phyloP scores from a whole-genome alignment of 805 yeast genomes.

The Metschnikowia sp. region DNA sequence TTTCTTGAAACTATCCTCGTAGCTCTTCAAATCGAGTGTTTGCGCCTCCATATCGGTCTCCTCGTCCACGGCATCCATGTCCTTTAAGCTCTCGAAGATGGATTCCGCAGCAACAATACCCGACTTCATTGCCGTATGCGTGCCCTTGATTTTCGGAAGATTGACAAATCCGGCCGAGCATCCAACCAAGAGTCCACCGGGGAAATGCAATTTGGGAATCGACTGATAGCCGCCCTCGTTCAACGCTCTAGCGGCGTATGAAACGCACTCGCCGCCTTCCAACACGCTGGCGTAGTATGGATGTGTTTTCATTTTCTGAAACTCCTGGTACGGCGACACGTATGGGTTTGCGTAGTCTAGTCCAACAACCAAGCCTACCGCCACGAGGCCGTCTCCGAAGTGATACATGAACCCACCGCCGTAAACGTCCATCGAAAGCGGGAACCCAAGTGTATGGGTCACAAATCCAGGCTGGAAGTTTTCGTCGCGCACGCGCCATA shows the following conservation, averaged over 20 bases:
- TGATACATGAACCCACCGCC: slow-evolving; percentile 99
- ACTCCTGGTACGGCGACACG: slow-evolving; percentile 92
- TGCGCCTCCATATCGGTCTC: slow-evolving; percentile 38
- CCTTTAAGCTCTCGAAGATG: slow-evolving; percentile 47
- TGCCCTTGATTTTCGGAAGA: slow-evolving; percentile 96
- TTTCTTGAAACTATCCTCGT: slow-evolving; percentile 59
- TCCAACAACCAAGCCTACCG: slow-evolving; percentile 93
- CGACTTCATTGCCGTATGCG: slow-evolving; percentile 95
- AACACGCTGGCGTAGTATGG: slow-evolving; percentile 74
- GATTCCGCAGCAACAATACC: slow-evolving; percentile 94
- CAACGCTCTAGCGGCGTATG: slow-evolving; percentile 93
- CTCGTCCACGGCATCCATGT: slow-evolving; percentile 46
- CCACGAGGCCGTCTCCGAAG: slow-evolving; percentile 87
- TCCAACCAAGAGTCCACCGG: slow-evolving; percentile 95
- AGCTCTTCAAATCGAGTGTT: slow-evolving; percentile 51
- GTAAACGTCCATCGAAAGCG: slow-evolving; percentile 67
- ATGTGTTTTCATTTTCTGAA: slow-evolving; percentile 90
- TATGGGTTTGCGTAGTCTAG: slow-evolving; percentile 94
- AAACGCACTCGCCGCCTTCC: slow-evolving; percentile 86
- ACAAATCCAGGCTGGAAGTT: slow-evolving; percentile 79
- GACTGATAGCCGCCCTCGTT: slow-evolving; percentile 97
- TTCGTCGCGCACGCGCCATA: slow-evolving; percentile 89
- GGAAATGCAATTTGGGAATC: slow-evolving; percentile 85
- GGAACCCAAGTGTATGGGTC: slow-evolving; percentile 87
- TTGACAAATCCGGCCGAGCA: slow-evolving; percentile 96